A percentile compares a stretch with the other conserved stretches of the same genome.
phyloP scores from a whole-genome alignment of 331 rosid genomes.

The Dryas integrifolia region DNA sequence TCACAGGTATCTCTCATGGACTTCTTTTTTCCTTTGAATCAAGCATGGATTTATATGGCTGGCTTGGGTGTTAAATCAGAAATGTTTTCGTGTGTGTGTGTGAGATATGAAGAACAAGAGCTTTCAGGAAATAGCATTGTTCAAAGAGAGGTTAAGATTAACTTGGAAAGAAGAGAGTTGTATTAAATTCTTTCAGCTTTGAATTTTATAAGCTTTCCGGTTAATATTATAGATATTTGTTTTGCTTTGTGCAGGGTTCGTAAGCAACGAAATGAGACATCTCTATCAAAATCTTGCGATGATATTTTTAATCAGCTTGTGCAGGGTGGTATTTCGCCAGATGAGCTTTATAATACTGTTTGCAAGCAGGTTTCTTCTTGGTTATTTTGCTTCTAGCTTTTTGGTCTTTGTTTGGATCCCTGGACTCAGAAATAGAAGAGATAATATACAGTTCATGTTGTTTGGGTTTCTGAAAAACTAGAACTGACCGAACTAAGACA shows the following conservation, averaged over 20 bases:
- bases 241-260: conserved; percentile 60
- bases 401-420: conserved; percentile 5
- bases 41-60: no score
- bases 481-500: background rate
- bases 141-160: no score
- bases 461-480: background rate
- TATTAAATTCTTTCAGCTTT: background rate
- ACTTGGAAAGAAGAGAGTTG: background rate
- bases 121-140: background rate
- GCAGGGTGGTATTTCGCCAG: conserved; percentile 72
- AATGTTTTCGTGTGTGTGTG: background rate
- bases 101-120: background rate
- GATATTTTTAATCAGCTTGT: conserved; percentile 74
- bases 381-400: background rate
- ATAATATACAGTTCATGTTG: background rate
- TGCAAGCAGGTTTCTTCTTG: conserved; percentile 74
- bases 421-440: background rate
- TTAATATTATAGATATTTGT: background rate
- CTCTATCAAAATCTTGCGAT: conserved; percentile 75
- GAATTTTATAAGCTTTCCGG: conserved; percentile 5
- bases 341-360: conserved; percentile 71
- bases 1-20: conserved; percentile 51
- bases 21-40: background rate
- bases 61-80: no score
- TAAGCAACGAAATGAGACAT: conserved; percentile 54